Evolutionary conservation across 768 basidiomycete genomes (phyloP).

Genomic region (Russula griseocarnosa): DNA sequence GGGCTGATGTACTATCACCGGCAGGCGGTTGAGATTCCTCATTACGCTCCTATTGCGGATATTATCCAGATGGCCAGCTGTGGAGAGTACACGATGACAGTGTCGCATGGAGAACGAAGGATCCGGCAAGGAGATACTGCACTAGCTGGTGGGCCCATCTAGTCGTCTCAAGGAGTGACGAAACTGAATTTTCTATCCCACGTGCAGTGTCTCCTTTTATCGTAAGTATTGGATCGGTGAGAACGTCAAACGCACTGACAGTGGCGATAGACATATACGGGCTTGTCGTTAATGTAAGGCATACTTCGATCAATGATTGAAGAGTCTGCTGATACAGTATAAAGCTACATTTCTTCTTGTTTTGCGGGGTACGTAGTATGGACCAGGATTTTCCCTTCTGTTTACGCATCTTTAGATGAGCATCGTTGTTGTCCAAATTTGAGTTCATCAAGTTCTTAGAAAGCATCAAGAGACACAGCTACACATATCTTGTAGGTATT

Average conservation of each 20-base stretch:
- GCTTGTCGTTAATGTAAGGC: slow-evolving; percentile 29
- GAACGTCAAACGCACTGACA: not conserved
- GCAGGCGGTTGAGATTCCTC: slow-evolving; percentile 64
- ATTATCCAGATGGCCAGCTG: slow-evolving; percentile 31
- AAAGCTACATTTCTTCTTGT: slow-evolving; percentile 35
- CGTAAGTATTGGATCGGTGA: slow-evolving; percentile 28
- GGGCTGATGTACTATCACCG: slow-evolving; percentile 26
- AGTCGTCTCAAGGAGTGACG: not conserved
- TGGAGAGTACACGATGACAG: slow-evolving; percentile 34
- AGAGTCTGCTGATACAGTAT: not conserved
- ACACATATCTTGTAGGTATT: slow-evolving; percentile 35
- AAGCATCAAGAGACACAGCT: slow-evolving; percentile 36
- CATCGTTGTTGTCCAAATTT: slow-evolving; percentile 37
- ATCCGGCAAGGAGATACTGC: slow-evolving; percentile 54
- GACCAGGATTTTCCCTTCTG: not conserved
- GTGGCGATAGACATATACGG: slow-evolving; percentile 45
- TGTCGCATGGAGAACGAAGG: slow-evolving; percentile 37
- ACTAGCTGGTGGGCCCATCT: slow-evolving; percentile 44
- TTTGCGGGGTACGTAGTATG: slow-evolving; percentile 28
- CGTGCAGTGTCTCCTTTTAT: slow-evolving; percentile 32
- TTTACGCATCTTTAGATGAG: slow-evolving; percentile 29
- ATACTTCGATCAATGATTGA: not conserved
- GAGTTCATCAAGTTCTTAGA: slow-evolving; percentile 34
- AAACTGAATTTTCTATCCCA: slow-evolving; percentile 10
- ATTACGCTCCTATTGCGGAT: slow-evolving; percentile 59